Evolutionary conservation across 2,329 filamentous ascomycete species (phyloP), one percentile per base, ranked within the genome.

Genomic region (Microsporum audouinii): DNA sequence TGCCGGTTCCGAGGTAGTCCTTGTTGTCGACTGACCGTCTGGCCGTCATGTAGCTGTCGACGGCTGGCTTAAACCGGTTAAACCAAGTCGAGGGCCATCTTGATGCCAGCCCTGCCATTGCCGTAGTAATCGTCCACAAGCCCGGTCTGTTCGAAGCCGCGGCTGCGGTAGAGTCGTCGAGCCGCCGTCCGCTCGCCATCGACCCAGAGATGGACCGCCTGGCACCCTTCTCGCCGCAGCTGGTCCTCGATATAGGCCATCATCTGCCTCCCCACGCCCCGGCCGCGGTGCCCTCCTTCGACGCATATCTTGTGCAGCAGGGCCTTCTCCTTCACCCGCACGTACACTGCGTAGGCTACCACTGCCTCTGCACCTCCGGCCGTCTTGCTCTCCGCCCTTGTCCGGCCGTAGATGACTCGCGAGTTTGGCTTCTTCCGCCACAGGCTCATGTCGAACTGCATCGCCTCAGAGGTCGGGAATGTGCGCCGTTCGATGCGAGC

Each of bases 291-390:
- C 47, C 70, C 65, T 66, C 77, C 75, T 33, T 75, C 68, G 12
- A 81, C 77, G 64, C 79, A 81, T 41, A 82, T 71, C 65, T 82
- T 82, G 66, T 82, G 79, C 49, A 82, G 71, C 60, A 79, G 73
- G 17, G 76, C 76, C 31, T 73, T 64, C 56, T 74, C 72, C 64
- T 76, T 77, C 61, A 75, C 74, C 56, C 76, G 73, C 49, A 78
- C 72, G 63, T 75, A 78, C 59, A 80, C 74, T 23, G 76, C 71
- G 67, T 82, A 82, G 43, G 75, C 79, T 59, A 76, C 69, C 33
- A 79, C 61, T n/a, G 49, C 14, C 31, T 7, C 12, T 8, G 23
- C n/a, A 7, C 3, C 45, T n/a, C 14, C 23, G 23, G 43, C 65
- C 23, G n/a, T 62, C 55, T 49, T 64, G 17, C 17, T 23, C 17